Base-by-base conservation (phyloP, 345 rosid species). In the Pugionium dolabratum region DNA sequence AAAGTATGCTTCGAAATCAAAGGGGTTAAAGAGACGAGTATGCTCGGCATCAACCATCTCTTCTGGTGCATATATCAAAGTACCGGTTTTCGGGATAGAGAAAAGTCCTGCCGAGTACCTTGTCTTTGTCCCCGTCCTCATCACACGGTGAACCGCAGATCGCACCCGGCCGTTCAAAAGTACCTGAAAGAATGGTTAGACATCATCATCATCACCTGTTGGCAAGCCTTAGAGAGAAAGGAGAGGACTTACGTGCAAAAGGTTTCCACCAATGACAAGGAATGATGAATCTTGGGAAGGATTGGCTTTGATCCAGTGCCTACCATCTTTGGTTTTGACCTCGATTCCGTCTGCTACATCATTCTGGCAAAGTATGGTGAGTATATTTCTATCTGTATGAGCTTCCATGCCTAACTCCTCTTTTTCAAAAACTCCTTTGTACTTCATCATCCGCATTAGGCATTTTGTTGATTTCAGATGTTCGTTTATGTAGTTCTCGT, bases 361-460 rank as follows among this genome's bases (percentile, higher is more conserved):
- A 18, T 18, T 18, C 18, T 18, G 18, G 18, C 18, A 18, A 18
- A 18, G 18, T 18, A 18, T 18, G 18, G 18, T 18, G 18, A 18
- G 18, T 18, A 18, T 18, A 18, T 18, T 18, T 18, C 18, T 18
- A 18, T 18, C 18, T 18, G 18, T 18, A 18, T 18, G 18, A 18
- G 18, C 18, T 18, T 18, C 18, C 18, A 18, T 53, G 1, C 79
- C 84, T 4, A 72, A 5, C 32, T 62, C 53, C 34, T 67, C 57
- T 10, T 58, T 40, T 0, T 36, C 53, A 11, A 40, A 46, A 42
- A 37, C 2, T 60, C 78, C 6, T 32, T 39, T 51, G 68, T 81
- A 80, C 57, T 78, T 82, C 62, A 76, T 57, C 42, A 84, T 7
- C 40, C 79, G 75, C n/a, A 79, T 64, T 2, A 76, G 77, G 46